Conservation (phyloP, 2,329 filamentous ascomycete genomes). For the Colletotrichum sp. region DNA sequence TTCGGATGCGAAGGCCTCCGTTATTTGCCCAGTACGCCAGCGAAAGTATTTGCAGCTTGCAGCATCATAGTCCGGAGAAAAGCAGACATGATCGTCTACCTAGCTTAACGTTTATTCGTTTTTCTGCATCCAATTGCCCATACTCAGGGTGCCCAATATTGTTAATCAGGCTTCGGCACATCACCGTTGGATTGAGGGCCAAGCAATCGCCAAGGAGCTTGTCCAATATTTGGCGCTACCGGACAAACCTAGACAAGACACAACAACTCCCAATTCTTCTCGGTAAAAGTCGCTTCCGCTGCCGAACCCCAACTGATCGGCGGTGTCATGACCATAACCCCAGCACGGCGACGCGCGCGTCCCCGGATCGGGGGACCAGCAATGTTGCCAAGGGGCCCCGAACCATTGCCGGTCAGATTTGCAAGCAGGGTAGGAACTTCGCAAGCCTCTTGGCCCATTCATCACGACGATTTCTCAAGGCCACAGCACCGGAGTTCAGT, state of each 20-base stretch:
- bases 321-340: not conserved
- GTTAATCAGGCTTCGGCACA: not conserved
- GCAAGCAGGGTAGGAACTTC: not conserved
- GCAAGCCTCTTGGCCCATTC: constrained; percentile 10
- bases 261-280: not conserved
- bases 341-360: not conserved
- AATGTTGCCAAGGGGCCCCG: not conserved
- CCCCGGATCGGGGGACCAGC: not conserved
- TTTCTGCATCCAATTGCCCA: not conserved
- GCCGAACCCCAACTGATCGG: not conserved
- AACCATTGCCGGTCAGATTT: not conserved
- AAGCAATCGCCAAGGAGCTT: constrained; percentile 7
- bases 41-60: not conserved
- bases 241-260: not conserved
- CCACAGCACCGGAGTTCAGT: not conserved
- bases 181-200: not conserved
- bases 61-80: not conserved
- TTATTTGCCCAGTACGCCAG: not conserved
- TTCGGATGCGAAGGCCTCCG: not conserved
- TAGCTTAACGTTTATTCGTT: not conserved
- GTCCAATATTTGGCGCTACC: not conserved
- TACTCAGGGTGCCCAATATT: not conserved
- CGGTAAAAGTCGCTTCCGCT: constrained; percentile 3
- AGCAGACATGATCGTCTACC: not conserved
- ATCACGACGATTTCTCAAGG: not conserved